Percentiles rank a stretch among this genome's conserved stretches.
phyloP scores from a whole-genome alignment of 768 basidiomycete genomes.

The Lentinula guzmanii region DNA sequence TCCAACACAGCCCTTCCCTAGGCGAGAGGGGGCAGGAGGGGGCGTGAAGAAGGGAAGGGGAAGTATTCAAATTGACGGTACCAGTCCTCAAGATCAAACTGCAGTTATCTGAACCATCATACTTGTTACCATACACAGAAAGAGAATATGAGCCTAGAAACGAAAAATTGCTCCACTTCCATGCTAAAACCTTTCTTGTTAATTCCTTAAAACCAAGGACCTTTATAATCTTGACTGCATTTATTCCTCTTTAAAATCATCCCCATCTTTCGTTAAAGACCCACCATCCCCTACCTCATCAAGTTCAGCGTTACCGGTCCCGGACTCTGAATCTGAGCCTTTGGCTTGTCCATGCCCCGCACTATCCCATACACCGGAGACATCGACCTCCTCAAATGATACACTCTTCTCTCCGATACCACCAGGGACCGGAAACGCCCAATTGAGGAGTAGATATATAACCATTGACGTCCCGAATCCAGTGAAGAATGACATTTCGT shows the following conservation, averaged over 20 bases:
- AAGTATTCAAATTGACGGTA: too few relatives aligned
- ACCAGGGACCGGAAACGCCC: constrained; percentile 52
- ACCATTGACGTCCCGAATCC: constrained; percentile 67
- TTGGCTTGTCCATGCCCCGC: neutral
- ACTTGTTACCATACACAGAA: too few relatives aligned
- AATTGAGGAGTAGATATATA: constrained; percentile 56
- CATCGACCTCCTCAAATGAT: constrained; percentile 50
- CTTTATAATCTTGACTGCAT: neutral
- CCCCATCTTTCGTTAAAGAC: neutral
- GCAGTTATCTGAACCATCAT: too few relatives aligned
- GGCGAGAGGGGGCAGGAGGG: too few relatives aligned
- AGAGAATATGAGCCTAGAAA: too few relatives aligned
- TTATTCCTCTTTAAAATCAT: too few relatives aligned
- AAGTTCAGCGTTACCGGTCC: neutral
- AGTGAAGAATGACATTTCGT: constrained; percentile 79
- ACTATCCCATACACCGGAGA: constrained; percentile 18
- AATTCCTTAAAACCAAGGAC: too few relatives aligned
- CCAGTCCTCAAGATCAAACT: too few relatives aligned
- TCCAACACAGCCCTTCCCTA: too few relatives aligned
- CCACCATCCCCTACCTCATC: neutral
- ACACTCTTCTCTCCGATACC: constrained; percentile 18
- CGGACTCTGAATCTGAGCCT: neutral
- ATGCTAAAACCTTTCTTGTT: too few relatives aligned
- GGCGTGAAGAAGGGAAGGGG: too few relatives aligned
- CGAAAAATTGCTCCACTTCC: too few relatives aligned